These are phyloP conservation scores for Vitis hybrid DNA, from an alignment of 177 flowering plant species.

Conservation along the genomic window DNA sequence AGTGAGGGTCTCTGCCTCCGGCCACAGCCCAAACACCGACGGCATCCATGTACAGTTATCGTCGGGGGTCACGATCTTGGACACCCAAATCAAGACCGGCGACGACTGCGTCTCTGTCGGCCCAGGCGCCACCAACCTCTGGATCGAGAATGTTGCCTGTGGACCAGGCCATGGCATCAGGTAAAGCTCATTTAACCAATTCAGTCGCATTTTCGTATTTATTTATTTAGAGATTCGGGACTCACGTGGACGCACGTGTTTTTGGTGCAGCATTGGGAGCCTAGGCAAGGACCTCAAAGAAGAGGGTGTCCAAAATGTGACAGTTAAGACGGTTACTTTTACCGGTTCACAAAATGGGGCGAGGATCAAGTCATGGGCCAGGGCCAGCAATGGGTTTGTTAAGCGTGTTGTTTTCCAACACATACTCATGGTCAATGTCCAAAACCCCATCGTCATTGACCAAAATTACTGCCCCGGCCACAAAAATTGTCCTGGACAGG, in stretches of 20 bases:
- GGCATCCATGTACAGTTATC: slow-evolving; percentile 71
- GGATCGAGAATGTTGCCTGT: slow-evolving; percentile 59
- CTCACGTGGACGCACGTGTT: not conserved
- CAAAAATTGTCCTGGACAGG: slow-evolving; percentile 48
- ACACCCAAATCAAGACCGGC: slow-evolving; percentile 54
- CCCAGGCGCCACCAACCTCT: slow-evolving; percentile 55
- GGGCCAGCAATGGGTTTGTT: slow-evolving; percentile 61
- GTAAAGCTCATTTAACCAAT: slow-evolving; percentile 12
- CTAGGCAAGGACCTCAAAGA: slow-evolving; percentile 46
- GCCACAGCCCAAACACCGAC: slow-evolving; percentile 78
- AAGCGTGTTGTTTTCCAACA: slow-evolving; percentile 44
- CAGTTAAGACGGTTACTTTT: slow-evolving; percentile 44
- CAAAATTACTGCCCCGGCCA: slow-evolving; percentile 60
- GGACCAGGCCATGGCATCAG: slow-evolving; percentile 94
- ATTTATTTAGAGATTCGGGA: not conserved
- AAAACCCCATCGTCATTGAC: slow-evolving; percentile 61
- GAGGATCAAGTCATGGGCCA: slow-evolving; percentile 67
- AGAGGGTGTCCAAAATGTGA: slow-evolving; percentile 60
- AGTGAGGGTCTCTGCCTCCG: slow-evolving; percentile 47
- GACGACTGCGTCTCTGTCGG: slow-evolving; percentile 77
- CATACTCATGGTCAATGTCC: slow-evolving; percentile 42
- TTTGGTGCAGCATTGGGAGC: slow-evolving; percentile 57
- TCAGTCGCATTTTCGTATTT: not conserved
- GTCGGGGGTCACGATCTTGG: slow-evolving; percentile 44
- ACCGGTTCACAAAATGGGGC: slow-evolving; percentile 52